phyloP scores from a whole-genome alignment of 345 rosid species.

The Melastoma malabathricum region DNA sequence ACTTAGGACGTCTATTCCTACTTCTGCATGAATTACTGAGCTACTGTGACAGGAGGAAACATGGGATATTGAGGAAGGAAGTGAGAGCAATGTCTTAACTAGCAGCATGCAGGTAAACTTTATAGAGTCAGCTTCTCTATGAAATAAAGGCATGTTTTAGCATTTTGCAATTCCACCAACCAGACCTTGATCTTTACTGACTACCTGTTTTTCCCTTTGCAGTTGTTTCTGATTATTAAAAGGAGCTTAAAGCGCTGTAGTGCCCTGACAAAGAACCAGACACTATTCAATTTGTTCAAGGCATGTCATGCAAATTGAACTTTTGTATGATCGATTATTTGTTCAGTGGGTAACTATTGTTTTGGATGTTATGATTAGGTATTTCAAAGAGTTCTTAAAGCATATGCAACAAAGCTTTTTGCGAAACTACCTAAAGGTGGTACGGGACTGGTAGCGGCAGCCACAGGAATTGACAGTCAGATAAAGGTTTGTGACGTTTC shows the following conservation, averaged over 20 bases:
- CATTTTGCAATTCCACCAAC: no score
- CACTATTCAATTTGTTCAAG: constrained; percentile 79
- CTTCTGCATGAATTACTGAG: no score
- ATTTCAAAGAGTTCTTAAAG: constrained; percentile 84
- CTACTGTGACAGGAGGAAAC: constrained; percentile 62
- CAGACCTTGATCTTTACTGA: background rate
- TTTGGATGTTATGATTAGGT: constrained; percentile 32
- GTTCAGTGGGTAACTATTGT: constrained; percentile 1
- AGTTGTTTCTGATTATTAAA: constrained; percentile 85
- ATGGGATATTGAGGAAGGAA: constrained; percentile 95
- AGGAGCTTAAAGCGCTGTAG: constrained; percentile 97
- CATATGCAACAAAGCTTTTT: constrained; percentile 80
- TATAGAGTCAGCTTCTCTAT: background rate
- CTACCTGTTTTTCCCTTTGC: constrained; percentile 7
- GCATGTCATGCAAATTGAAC: constrained; percentile 20
- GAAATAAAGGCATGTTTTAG: no score
- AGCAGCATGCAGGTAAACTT: constrained; percentile 86
- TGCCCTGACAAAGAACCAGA: constrained; percentile 75
- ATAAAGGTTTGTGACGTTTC: constrained; percentile 48
- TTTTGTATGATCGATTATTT: background rate
- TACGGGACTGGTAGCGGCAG: constrained; percentile 92
- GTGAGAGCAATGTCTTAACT: constrained; percentile 81
- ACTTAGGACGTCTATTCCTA: background rate
- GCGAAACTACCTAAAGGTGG: constrained; percentile 90
- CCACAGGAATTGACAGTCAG: constrained; percentile 94